phyloP scores from a whole-genome alignment of 306 rosid genomes.

The Trifolium fragiferum region DNA sequence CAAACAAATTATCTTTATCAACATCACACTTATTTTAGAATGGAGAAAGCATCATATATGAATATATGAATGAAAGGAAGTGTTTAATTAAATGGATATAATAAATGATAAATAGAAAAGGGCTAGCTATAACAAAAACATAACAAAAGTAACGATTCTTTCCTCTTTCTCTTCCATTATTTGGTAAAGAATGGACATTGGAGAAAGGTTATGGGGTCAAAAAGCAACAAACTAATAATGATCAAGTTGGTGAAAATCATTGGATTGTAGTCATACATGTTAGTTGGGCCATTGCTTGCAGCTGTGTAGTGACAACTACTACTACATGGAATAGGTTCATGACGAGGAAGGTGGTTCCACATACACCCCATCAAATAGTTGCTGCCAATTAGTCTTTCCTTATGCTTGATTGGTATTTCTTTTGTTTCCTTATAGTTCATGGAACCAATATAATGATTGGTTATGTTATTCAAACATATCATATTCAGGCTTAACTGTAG shows the following conservation, averaged over 20 bases:
- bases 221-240: neutral
- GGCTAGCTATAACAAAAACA: too few species aligned
- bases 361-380: constrained; percentile 29
- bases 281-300: constrained; percentile 11
- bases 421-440: constrained; percentile 12
- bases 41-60: too few species aligned
- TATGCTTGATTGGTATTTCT: constrained; percentile 37
- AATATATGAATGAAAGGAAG: too few species aligned
- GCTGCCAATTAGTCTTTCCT: constrained; percentile 12
- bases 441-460: constrained; percentile 44
- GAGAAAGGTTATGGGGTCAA: constrained; percentile 18
- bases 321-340: neutral
- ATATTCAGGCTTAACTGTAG: neutral
- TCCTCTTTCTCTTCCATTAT: too few species aligned
- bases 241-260: constrained; percentile 22
- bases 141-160: too few species aligned
- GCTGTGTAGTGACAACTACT: constrained; percentile 41
- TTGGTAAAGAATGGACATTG: neutral
- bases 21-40: too few species aligned
- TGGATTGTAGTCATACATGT: constrained; percentile 29
- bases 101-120: too few species aligned
- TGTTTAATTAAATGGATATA: too few species aligned
- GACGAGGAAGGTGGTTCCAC: constrained; percentile 36
- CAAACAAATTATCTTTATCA: too few species aligned
- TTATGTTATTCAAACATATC: constrained; percentile 23